Conservation (phyloP, 495 filamentous ascomycete genomes). For the Xylaria grammica region DNA sequence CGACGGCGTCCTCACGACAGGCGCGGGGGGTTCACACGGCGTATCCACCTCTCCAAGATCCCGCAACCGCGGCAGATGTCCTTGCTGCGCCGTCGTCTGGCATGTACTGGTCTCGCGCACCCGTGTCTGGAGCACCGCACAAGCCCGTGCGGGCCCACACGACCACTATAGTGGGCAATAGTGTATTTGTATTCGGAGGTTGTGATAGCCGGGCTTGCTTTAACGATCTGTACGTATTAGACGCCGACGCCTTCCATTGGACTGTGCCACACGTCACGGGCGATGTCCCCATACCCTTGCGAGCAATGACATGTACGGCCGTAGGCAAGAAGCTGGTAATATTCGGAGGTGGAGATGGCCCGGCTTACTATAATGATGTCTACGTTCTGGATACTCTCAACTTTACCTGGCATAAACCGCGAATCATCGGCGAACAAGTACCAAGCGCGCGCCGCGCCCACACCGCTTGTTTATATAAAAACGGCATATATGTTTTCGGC, state of each 20-base stretch:
- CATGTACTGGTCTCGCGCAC: slow-evolving; percentile 71
- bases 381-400: slow-evolving; percentile 71
- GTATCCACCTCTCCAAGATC: slow-evolving; percentile 62
- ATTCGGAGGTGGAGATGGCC: slow-evolving; percentile 69
- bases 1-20: slow-evolving; percentile 36
- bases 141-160: slow-evolving; percentile 66
- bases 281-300: slow-evolving; percentile 63
- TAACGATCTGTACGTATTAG: slow-evolving; percentile 68
- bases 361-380: slow-evolving; percentile 71
- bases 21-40: slow-evolving; percentile 43
- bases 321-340: slow-evolving; percentile 69
- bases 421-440: slow-evolving; percentile 54
- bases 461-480: slow-evolving; percentile 69
- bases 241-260: slow-evolving; percentile 70
- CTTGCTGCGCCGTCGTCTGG: slow-evolving; percentile 65
- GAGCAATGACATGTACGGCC: slow-evolving; percentile 70
- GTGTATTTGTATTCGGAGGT: slow-evolving; percentile 69
- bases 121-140: slow-evolving; percentile 60
- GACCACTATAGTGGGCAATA: slow-evolving; percentile 63
- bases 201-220: slow-evolving; percentile 68
- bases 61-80: slow-evolving; percentile 61
- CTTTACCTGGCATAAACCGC: slow-evolving; percentile 62
- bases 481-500: slow-evolving; percentile 70
- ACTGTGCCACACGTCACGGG: slow-evolving; percentile 62
- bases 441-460: slow-evolving; percentile 65